phyloP scores from a whole-genome alignment of 148 eudicot species.

The Tetragonia tetragonoides region DNA sequence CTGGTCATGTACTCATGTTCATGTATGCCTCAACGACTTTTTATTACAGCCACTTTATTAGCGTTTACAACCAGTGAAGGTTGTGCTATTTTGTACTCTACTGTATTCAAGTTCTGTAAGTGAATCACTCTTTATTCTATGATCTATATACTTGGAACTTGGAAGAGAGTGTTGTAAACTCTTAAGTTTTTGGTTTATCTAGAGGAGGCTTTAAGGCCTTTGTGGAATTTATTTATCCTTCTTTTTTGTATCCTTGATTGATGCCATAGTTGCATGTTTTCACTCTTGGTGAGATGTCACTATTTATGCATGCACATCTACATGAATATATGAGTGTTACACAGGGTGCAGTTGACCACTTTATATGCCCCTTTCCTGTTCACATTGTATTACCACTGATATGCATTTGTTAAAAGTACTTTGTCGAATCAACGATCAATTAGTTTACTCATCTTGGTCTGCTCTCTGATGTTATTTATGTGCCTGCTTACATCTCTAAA shows the following conservation, averaged over 20 bases:
- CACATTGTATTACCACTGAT: too few relatives aligned
- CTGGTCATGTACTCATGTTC: too few relatives aligned
- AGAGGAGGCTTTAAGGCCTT: not conserved
- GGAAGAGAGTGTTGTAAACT: not conserved
- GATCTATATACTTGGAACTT: too few relatives aligned
- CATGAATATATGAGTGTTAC: not conserved
- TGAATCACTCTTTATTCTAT: not conserved
- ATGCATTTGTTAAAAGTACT: too few relatives aligned
- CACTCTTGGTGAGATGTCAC: not conserved
- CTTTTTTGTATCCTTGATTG: not conserved
- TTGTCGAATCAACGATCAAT: too few relatives aligned
- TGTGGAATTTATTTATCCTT: too few relatives aligned
- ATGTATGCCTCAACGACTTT: too few relatives aligned
- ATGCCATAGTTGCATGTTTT: not conserved
- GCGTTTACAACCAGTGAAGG: not conserved
- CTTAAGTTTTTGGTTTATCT: not conserved
- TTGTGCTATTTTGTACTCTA: not conserved
- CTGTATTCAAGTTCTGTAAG: not conserved
- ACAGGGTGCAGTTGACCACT: too few relatives aligned
- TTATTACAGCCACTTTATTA: not conserved
- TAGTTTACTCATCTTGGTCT: too few relatives aligned
- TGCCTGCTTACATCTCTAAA: too few relatives aligned
- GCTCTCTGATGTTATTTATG: too few relatives aligned
- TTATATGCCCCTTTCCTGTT: too few relatives aligned
- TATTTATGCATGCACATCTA: not conserved